Evolutionary conservation across 1,284 basidiomycete genomes (phyloP), one percentile per base, ranked within the genome.

Genomic region (Cutaneotrichosporon curvatum): DNA sequence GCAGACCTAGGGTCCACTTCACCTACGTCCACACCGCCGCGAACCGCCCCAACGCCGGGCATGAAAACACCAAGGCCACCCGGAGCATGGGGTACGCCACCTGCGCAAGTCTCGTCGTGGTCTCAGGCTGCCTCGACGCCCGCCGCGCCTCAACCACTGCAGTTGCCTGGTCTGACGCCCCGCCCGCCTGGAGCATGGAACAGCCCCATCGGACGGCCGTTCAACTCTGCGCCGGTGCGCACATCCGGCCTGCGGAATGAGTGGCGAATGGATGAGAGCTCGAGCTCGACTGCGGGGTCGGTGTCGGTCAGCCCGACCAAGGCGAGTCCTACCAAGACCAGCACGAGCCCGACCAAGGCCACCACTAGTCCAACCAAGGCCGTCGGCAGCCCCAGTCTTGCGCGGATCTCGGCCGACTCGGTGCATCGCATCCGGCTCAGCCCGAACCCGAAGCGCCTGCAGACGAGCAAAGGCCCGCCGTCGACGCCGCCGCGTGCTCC

Each of bases 121-220:
- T n/a, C 16, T 19, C 40, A 22, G 9, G 45, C 37, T 28, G 39
- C 38, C n/a, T 25, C 45, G 10, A 40, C 28, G 18, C 16, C 39
- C 14, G 10, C n/a, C 20, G 37, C 41, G 12, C 40, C 44, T 9
- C 20, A 28, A 18, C 31, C 37, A 16, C 28, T n/a, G 21, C 21
- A 33, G 5, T 5, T 14, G 16, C 35, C 35, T 4, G 31, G 36
- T 15, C 33, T 50, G 12, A 61, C 60, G 0, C 60, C 60, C 3
- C 58, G 58, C 20, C 59, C 60, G 8, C 61, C 61, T 2, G 61
- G 59, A n/a, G 38, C 54, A 21, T 60, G 58, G 58, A 28, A 14
- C 33, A 25, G 18, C 20, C 35, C 35, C 16, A 19, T 20, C 19
- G 32, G 34, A 3, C 46, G 36, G 22, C 23, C 23, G 28, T 28